Base-by-base conservation (phyloP, 1,284 basidiomycete species). In the Coniferiporia sulphurascens region DNA sequence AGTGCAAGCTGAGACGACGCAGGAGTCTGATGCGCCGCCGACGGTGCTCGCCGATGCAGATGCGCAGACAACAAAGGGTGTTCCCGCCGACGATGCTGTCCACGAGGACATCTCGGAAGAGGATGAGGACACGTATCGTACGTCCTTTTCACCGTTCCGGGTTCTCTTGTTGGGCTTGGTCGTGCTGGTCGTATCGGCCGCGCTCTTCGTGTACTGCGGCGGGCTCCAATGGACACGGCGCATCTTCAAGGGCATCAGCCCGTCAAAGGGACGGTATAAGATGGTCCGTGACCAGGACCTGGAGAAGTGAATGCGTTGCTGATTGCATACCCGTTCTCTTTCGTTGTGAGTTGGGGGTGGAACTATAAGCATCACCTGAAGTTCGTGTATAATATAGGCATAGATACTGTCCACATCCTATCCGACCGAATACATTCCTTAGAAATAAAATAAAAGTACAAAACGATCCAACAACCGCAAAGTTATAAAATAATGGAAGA, bases 181-280 rank as follows among this genome's bases (percentile, higher is more conserved):
- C 57, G 71, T 78, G 52, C 64, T 86, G 54, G 78, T 76, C 1
- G 69, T 78, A 36, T 71, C 78, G 22, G 76, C 74, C n/a, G 80
- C 70, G 10, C 69, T 81, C n/a, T 84, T 87, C 64, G 67, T 80
- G 60, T 85, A 78, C 72, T 73, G 85, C 44, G 83, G 85, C 41
- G 84, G 84, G 27, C 51, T 75, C 50, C 76, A 75, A 51, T 76
- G 73, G 66, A 63, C 79, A 56, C 75, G 76, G 45, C 76, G 78
- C 41, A 56, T 79, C 17, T 55, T 80, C 50, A 74, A 72, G 50
- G 65, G 69, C 41, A 68, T 67, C 27, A 65, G 68, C 53, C 68
- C 71, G 54, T 70, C 70, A 8, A 72, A 74, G 32, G 52, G 60
- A 19, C 19, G 36, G 22, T 86, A 87, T 67, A 76, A 74, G 56